Evolutionary conservation across 1,284 basidiomycete species (phyloP).

Genomic region (Pascua sp.): DNA sequence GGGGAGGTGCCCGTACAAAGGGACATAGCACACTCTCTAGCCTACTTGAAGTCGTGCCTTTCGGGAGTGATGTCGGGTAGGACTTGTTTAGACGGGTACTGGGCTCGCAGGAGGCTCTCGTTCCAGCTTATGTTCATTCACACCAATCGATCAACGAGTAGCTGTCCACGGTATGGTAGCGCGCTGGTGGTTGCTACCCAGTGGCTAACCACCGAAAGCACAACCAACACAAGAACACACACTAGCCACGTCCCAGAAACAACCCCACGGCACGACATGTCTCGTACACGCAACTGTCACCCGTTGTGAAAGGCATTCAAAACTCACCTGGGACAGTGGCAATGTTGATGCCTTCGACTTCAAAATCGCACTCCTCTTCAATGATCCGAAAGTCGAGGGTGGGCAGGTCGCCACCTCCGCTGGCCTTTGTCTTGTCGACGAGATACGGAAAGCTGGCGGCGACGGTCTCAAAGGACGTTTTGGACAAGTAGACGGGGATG

Average conservation of each 20-base stretch:
- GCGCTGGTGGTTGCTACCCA: too few species aligned
- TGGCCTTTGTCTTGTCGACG: conserved; percentile 47
- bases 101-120: too few species aligned
- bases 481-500: conserved; percentile 44
- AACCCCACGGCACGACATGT: background rate
- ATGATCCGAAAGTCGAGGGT: conserved; percentile 37
- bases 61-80: too few species aligned
- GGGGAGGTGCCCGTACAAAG: too few species aligned
- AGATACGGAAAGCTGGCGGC: conserved; percentile 47
- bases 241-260: too few species aligned
- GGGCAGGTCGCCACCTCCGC: conserved; percentile 51
- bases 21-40: background rate
- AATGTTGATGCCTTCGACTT: conserved; percentile 37
- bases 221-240: too few species aligned
- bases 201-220: too few species aligned
- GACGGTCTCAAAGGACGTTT: conserved; percentile 39
- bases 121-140: too few species aligned
- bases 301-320: background rate
- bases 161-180: too few species aligned
- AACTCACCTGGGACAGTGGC: conserved; percentile 31
- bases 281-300: background rate
- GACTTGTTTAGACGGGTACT: too few species aligned
- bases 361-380: conserved; percentile 37
- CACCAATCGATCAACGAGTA: too few species aligned
- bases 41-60: too few species aligned